Conservation (phyloP, 2,329 filamentous ascomycete species). For the Phialocephala sp. region DNA sequence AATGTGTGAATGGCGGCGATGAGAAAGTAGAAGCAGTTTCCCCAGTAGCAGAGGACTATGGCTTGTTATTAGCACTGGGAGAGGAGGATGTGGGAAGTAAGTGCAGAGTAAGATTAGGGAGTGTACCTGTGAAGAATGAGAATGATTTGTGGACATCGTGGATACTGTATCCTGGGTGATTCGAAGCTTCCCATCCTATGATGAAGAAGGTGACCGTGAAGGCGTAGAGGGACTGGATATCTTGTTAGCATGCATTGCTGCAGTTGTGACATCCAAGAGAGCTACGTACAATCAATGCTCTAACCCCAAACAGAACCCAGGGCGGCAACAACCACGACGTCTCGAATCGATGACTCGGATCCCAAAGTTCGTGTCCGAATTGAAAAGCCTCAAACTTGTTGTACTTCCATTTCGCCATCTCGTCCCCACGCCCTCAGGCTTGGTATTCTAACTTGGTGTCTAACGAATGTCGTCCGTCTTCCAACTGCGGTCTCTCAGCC, state of each 20-base stretch:
- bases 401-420: conserved; percentile 19
- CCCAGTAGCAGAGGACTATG: conserved; percentile 70
- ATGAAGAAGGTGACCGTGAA: conserved; percentile 73
- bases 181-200: conserved; percentile 68
- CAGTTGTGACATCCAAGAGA: conserved; percentile 31
- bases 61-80: neutral
- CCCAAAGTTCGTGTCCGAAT: conserved; percentile 39
- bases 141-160: conserved; percentile 61
- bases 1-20: conserved; percentile 71
- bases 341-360: conserved; percentile 66
- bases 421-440: neutral
- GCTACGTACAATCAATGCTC: conserved; percentile 58
- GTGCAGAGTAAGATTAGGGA: conserved; percentile 59
- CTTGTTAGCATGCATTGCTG: conserved; percentile 18
- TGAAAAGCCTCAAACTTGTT: conserved; percentile 23
- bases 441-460: neutral
- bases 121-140: conserved; percentile 76
- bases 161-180: conserved; percentile 40
- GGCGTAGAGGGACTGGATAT: conserved; percentile 64
- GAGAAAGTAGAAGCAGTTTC: conserved; percentile 78
- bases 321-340: conserved; percentile 84
- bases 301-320: conserved; percentile 61
- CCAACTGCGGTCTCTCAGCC: conserved; percentile 7
- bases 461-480: conserved; percentile 3
- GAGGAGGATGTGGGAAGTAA: neutral